phyloP scores from a whole-genome alignment of 164 flowering plant genomes.

The Cinnamomum chago region DNA sequence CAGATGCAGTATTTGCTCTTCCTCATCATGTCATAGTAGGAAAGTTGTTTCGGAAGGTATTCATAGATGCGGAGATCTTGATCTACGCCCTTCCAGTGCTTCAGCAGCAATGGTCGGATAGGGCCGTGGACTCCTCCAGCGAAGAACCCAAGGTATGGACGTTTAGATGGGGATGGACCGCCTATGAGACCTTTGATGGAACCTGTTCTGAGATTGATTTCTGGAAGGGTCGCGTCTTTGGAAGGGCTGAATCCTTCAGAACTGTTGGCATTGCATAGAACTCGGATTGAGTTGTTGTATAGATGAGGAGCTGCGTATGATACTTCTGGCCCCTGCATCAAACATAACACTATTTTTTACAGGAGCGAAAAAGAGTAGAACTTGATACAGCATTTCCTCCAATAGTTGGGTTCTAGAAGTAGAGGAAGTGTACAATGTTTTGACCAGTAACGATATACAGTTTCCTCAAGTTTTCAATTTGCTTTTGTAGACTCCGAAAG shows the following conservation, averaged over 20 bases:
- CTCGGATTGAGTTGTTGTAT: slow-evolving; percentile 31
- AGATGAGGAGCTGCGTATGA: slow-evolving; percentile 19
- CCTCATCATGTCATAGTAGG: slow-evolving; percentile 17
- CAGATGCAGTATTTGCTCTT: slow-evolving; percentile 16
- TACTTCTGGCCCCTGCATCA: slow-evolving; percentile 28
- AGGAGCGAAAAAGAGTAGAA: not conserved
- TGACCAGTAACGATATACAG: not conserved
- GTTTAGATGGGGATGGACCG: slow-evolving; percentile 24
- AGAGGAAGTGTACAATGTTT: not conserved
- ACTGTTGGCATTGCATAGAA: slow-evolving; percentile 41
- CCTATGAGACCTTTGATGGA: slow-evolving; percentile 15
- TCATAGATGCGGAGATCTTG: slow-evolving; percentile 14
- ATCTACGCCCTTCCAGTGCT: slow-evolving; percentile 38
- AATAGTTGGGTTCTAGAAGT: not conserved
- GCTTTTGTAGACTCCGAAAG: not conserved
- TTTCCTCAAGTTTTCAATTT: not conserved
- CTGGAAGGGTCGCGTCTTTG: slow-evolving; percentile 39
- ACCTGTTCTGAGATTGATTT: slow-evolving; percentile 21
- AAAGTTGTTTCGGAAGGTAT: slow-evolving; percentile 9
- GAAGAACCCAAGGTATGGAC: slow-evolving; percentile 35
- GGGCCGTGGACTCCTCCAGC: slow-evolving; percentile 40
- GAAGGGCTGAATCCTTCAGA: slow-evolving; percentile 28
- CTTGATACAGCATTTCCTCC: not conserved
- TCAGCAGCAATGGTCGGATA: slow-evolving; percentile 26
- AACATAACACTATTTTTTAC: not conserved